These are phyloP conservation scores for Aureobasidium sp. DNA, from an alignment of 2,329 filamentous ascomycete species.

Conservation along the genomic window DNA sequence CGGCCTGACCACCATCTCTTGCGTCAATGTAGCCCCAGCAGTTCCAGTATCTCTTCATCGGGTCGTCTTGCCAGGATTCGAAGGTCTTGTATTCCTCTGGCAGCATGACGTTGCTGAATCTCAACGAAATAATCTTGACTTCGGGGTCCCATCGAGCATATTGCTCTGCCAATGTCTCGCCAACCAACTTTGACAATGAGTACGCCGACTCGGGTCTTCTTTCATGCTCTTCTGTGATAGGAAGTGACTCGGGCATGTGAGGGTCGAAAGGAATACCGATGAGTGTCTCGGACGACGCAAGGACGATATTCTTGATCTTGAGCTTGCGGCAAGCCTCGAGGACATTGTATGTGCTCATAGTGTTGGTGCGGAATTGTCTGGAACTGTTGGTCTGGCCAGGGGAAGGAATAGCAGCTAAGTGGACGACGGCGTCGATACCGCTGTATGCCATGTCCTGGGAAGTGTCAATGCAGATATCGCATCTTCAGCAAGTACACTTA, in stretches of 20 bases:
- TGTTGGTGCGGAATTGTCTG: conserved; percentile 22
- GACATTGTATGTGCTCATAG: conserved; percentile 23
- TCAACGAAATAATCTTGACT: conserved; percentile 20
- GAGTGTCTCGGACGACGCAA: conserved; percentile 22
- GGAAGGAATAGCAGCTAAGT: conserved; percentile 22
- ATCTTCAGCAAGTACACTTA: not conserved
- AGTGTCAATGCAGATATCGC: too few species aligned
- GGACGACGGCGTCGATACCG: conserved; percentile 21
- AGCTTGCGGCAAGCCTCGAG: conserved; percentile 22
- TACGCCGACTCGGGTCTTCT: conserved; percentile 21
- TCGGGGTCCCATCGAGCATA: conserved; percentile 21
- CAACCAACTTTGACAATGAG: conserved; percentile 21
- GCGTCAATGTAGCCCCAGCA: conserved; percentile 23
- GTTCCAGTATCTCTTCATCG: conserved; percentile 22
- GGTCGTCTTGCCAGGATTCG: conserved; percentile 21
- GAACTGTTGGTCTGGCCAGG: conserved; percentile 22
- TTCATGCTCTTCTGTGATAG: conserved; percentile 22
- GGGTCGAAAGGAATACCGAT: conserved; percentile 23
- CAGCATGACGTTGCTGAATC: conserved; percentile 23
- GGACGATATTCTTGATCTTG: conserved; percentile 21
- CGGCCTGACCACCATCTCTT: conserved; percentile 20
- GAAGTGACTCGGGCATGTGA: conserved; percentile 18
- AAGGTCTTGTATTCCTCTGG: conserved; percentile 21
- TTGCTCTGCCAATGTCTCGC: conserved; percentile 22
- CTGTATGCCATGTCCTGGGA: conserved; percentile 20